A percentile compares a stretch with the other conserved stretches of the same genome.
phyloP scores from a whole-genome alignment of 2,329 filamentous ascomycete species.

The Zymoseptoria tritici region DNA sequence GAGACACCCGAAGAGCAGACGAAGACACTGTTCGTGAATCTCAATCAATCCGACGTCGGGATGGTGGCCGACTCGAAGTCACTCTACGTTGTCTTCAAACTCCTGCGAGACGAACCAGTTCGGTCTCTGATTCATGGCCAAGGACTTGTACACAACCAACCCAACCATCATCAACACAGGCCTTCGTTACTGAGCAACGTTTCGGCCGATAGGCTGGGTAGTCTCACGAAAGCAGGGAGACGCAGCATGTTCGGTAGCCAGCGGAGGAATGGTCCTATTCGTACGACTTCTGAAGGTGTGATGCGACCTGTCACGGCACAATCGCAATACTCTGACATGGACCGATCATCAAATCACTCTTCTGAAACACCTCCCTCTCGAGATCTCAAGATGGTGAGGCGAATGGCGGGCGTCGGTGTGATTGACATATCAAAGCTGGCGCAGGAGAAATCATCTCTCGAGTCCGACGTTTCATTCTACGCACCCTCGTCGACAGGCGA shows the following conservation, averaged over 20 bases:
- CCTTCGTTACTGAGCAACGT: slow-evolving; percentile 12
- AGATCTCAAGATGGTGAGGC: slow-evolving; percentile 50
- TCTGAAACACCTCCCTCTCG: slow-evolving; percentile 3
- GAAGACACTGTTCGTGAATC: slow-evolving; percentile 79
- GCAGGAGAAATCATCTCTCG: slow-evolving; percentile 18
- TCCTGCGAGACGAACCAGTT: slow-evolving; percentile 54
- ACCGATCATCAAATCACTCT: slow-evolving; percentile 3
- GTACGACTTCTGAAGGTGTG: slow-evolving; percentile 10
- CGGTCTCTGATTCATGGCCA: slow-evolving; percentile 18
- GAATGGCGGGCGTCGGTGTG: slow-evolving; percentile 69
- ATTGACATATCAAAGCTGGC: slow-evolving; percentile 57
- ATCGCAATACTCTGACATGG: slow-evolving; percentile 19
- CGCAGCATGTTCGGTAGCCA: slow-evolving; percentile 60
- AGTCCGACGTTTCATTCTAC: slow-evolving; percentile 60
- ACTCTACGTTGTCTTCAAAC: slow-evolving; percentile 75
- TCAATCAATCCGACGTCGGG: slow-evolving; percentile 69
- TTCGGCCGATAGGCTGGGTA: slow-evolving; percentile 18
- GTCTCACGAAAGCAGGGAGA: slow-evolving; percentile 30
- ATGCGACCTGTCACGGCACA: slow-evolving; percentile 20
- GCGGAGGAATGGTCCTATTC: slow-evolving; percentile 33
- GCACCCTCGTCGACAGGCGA: slow-evolving; percentile 46
- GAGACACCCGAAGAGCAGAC: slow-evolving; percentile 60
- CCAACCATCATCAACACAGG: slow-evolving; percentile 11
- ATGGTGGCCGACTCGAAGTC: slow-evolving; percentile 57
- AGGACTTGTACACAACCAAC: slow-evolving; percentile 13